Evolutionary conservation across 2,329 filamentous ascomycete genomes (phyloP).

Genomic region (Diaporthe sp.): DNA sequence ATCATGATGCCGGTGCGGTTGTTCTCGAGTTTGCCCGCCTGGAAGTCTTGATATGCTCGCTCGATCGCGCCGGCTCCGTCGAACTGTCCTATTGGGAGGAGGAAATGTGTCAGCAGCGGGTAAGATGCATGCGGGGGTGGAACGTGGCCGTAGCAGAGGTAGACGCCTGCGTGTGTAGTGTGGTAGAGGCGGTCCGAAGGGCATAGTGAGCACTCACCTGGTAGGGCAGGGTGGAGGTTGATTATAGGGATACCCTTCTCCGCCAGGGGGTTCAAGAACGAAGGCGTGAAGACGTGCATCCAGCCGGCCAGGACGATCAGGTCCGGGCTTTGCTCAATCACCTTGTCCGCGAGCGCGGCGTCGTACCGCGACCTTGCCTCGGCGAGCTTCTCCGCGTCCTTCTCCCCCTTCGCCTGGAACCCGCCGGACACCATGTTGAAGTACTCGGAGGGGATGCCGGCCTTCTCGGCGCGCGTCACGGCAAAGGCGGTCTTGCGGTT

Average conservation of each 20-base stretch:
- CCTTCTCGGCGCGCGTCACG: conserved; percentile 57
- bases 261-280: conserved; percentile 78
- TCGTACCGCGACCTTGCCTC: conserved; percentile 79
- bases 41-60: conserved; percentile 80
- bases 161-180: background rate
- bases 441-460: conserved; percentile 78
- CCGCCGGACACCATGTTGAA: conserved; percentile 86
- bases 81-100: conserved; percentile 69
- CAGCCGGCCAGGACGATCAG: conserved; percentile 87
- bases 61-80: conserved; percentile 84
- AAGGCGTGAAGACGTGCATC: conserved; percentile 83
- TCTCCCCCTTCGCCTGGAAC: conserved; percentile 68
- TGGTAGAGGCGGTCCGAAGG: background rate
- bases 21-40: conserved; percentile 72
- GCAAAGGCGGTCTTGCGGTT: conserved; percentile 64
- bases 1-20: conserved; percentile 88
- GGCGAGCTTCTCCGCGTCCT: conserved; percentile 64
- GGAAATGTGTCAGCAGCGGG: background rate
- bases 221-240: conserved; percentile 84
- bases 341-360: conserved; percentile 76
- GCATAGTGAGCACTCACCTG: conserved; percentile 60
- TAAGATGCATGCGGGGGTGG: background rate
- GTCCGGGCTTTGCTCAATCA: conserved; percentile 75
- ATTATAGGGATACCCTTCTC: conserved; percentile 76
- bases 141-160: background rate